Evolutionary conservation across 192 early-diverging fungal genomes (phyloP).

Genomic region (Coemansia umbellata): DNA sequence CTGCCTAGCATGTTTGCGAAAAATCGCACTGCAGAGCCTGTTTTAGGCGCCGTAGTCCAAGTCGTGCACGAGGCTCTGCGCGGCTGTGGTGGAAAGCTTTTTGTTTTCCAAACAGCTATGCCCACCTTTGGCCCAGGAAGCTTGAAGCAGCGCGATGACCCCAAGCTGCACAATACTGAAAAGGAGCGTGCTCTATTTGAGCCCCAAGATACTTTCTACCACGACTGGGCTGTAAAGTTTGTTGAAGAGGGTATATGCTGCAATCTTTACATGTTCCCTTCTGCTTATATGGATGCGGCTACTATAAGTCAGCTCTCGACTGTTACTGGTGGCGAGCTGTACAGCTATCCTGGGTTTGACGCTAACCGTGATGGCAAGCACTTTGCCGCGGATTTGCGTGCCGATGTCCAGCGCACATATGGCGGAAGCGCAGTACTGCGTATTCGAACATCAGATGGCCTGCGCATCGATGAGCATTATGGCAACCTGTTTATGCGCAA

Average conservation of each 20-base stretch:
- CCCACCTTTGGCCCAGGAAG: conserved; percentile 86
- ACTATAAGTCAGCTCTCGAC: conserved; percentile 70
- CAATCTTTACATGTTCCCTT: conserved; percentile 90
- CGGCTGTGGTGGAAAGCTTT: conserved; percentile 78
- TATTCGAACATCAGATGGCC: conserved; percentile 86
- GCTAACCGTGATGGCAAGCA: conserved; percentile 62
- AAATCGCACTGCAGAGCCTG: conserved; percentile 69
- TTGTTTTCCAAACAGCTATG: conserved; percentile 84
- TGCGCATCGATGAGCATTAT: conserved; percentile 80
- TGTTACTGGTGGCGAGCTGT: conserved; percentile 84
- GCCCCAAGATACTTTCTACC: conserved; percentile 86
- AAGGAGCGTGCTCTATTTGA: conserved; percentile 84
- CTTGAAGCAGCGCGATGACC: conserved; percentile 83
- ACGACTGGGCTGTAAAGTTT: conserved; percentile 75
- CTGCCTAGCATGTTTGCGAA: conserved; percentile 80
- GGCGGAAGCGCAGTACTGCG: conserved; percentile 86
- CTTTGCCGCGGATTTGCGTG: conserved; percentile 70
- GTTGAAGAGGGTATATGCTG: conserved; percentile 78
- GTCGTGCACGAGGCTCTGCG: conserved; percentile 72
- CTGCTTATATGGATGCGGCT: conserved; percentile 85
- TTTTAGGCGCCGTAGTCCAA: conserved; percentile 77
- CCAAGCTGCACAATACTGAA: conserved; percentile 85
- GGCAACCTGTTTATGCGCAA: conserved; percentile 95
- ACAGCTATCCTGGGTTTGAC: conserved; percentile 82
- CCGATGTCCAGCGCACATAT: conserved; percentile 68